A percentile compares a stretch with the other conserved stretches of the same genome.
phyloP scores from a whole-genome alignment of 2,329 filamentous ascomycete genomes.

The Harringtonia lauricola region DNA sequence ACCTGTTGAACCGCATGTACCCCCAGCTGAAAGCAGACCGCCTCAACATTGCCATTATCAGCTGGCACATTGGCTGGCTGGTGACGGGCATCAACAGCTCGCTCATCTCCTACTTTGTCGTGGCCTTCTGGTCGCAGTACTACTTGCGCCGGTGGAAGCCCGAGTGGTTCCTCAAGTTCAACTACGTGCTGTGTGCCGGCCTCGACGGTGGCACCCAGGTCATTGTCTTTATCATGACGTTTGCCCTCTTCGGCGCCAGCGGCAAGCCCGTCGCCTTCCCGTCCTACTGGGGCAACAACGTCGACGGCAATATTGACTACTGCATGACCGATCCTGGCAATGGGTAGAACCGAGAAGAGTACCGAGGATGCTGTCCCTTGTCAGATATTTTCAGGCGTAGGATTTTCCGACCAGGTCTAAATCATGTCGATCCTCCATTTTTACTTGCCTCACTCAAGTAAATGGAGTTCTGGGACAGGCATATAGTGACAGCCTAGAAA shows the following conservation, averaged over 20 bases:
- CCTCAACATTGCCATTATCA: conserved; percentile 25
- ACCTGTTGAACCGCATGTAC: conserved; percentile 40
- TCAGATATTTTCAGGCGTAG: too few relatives aligned
- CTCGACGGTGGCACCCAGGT: neutral
- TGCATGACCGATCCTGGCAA: too few relatives aligned
- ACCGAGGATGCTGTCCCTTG: too few relatives aligned
- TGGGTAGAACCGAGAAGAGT: too few relatives aligned
- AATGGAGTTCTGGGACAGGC: too few relatives aligned
- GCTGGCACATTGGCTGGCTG: conserved; percentile 40
- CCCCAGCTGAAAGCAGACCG: conserved; percentile 52
- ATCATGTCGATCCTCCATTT: too few relatives aligned
- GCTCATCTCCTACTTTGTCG: conserved; percentile 55
- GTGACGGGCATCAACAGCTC: conserved; percentile 50
- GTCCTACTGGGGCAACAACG: conserved; percentile 55
- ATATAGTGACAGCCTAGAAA: too few relatives aligned
- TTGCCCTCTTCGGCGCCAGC: conserved; percentile 29
- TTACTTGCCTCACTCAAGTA: too few relatives aligned
- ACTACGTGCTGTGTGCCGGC: neutral
- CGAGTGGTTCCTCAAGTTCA: conserved; percentile 24
- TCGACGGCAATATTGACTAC: conserved; percentile 69
- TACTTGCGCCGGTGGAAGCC: conserved; percentile 36
- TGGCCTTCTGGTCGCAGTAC: conserved; percentile 63
- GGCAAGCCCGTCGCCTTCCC: conserved; percentile 57
- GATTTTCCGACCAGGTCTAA: too few relatives aligned
- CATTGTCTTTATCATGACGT: conserved; percentile 27